Conservation (phyloP, 352 stramenopile genomes). For the Globisporangium perplexum region DNA sequence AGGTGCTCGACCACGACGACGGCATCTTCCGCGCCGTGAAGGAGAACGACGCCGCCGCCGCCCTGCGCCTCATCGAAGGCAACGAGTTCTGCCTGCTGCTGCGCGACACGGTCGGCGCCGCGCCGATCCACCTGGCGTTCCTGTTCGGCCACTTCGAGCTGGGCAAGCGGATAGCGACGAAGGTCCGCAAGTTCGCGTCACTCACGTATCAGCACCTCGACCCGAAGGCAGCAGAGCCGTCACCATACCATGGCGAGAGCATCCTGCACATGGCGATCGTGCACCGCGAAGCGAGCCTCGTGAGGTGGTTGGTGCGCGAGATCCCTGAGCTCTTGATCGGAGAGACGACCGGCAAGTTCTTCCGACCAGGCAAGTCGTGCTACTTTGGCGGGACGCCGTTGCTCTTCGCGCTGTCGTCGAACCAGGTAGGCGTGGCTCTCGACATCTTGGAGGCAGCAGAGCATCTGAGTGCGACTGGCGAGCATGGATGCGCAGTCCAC, state of each 20-base stretch:
- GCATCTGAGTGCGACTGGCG: constrained; percentile 8
- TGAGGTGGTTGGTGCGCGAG: constrained; percentile 31
- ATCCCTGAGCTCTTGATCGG: constrained; percentile 34
- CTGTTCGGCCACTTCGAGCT: constrained; percentile 55
- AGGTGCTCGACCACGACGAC: constrained; percentile 50
- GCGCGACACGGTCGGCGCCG: constrained; percentile 44
- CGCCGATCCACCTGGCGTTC: constrained; percentile 48
- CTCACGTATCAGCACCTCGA: constrained; percentile 35
- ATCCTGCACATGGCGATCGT: constrained; percentile 66
- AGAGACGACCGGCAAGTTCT: constrained; percentile 49
- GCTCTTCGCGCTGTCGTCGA: constrained; percentile 50
- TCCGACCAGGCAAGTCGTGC: constrained; percentile 35
- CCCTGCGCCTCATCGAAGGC: constrained; percentile 24
- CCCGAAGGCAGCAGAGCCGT: constrained; percentile 16
- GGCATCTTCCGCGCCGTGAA: constrained; percentile 51
- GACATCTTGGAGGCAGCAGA: constrained; percentile 29
- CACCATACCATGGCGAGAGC: constrained; percentile 57
- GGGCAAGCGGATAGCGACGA: constrained; percentile 34
- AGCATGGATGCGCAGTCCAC: background rate
- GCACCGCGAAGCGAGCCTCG: constrained; percentile 29
- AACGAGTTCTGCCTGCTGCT: constrained; percentile 28
- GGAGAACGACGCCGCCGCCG: constrained; percentile 25
- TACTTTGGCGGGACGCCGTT: constrained; percentile 61
- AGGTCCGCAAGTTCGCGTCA: constrained; percentile 19
- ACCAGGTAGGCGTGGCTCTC: constrained; percentile 41